These are phyloP conservation scores for Trichothecium roseum DNA, from an alignment of 2,329 filamentous ascomycete genomes.

Conservation along the genomic window DNA sequence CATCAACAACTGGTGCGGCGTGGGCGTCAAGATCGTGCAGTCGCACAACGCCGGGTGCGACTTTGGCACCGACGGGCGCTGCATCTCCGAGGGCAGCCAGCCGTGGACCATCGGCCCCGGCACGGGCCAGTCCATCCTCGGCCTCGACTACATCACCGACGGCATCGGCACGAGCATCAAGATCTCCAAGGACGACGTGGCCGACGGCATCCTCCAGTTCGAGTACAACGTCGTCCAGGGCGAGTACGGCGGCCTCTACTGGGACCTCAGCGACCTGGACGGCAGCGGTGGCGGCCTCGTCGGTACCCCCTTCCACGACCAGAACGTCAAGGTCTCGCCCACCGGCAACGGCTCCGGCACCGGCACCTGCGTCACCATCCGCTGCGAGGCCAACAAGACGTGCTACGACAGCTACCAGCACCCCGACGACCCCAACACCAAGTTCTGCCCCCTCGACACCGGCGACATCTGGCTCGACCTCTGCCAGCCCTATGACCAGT, in stretches of 20 bases:
- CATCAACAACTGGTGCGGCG: slow-evolving; percentile 5
- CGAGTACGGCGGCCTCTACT: slow-evolving; percentile 2
- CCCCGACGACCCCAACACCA: slow-evolving; percentile 5
- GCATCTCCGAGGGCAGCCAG: not conserved
- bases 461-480: slow-evolving; percentile 5
- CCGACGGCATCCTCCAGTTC: slow-evolving; percentile 4
- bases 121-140: not conserved
- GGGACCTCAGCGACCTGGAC: slow-evolving; percentile 7
- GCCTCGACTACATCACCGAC: slow-evolving; percentile 1
- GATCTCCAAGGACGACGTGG: slow-evolving; percentile 3
- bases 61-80: slow-evolving; percentile 1
- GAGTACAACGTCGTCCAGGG: slow-evolving; percentile 3
- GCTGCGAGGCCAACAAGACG: slow-evolving; percentile 1
- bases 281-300: slow-evolving; percentile 5
- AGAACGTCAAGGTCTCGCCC: slow-evolving; percentile 2
- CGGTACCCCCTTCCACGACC: slow-evolving; percentile 4
- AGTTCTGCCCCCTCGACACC: slow-evolving; percentile 4
- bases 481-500: slow-evolving; percentile 3
- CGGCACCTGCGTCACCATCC: slow-evolving; percentile 3
- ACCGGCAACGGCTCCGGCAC: slow-evolving; percentile 2
- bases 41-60: slow-evolving; percentile 1
- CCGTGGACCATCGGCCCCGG: slow-evolving; percentile 1
- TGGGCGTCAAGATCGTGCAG: slow-evolving; percentile 1
- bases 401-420: slow-evolving; percentile 6
- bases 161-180: slow-evolving; percentile 4